Evolutionary conservation across 2,329 filamentous ascomycete species (phyloP).

Genomic region (Seiridium cupressi): DNA sequence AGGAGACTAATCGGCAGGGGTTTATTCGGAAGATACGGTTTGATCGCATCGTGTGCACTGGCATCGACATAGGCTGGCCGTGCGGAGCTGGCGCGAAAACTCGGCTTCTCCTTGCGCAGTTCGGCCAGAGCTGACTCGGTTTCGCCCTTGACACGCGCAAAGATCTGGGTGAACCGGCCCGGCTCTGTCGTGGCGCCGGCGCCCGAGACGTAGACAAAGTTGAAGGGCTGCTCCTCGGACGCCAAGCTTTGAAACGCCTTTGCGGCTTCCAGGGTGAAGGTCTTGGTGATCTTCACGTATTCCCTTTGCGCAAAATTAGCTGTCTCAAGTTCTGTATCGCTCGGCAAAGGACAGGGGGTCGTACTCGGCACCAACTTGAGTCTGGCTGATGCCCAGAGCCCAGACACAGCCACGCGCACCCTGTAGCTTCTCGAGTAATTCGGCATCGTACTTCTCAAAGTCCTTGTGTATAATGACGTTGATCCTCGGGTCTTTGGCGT

Average conservation of each 20-base stretch:
- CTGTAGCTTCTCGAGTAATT: conserved; percentile 56
- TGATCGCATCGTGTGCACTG: conserved; percentile 36
- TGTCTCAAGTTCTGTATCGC: background rate
- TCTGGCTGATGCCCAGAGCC: conserved; percentile 68
- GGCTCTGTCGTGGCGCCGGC: conserved; percentile 58
- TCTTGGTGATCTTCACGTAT: conserved; percentile 67
- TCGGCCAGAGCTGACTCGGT: conserved; percentile 59
- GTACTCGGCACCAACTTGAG: conserved; percentile 56
- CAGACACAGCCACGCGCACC: conserved; percentile 70
- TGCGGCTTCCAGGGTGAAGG: conserved; percentile 64
- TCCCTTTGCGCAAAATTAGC: conserved; percentile 34
- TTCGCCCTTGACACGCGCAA: conserved; percentile 65
- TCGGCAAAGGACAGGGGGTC: background rate
- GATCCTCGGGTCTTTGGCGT: conserved; percentile 54
- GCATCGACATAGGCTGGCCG: conserved; percentile 61
- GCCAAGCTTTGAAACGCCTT: conserved; percentile 47
- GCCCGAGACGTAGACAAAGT: conserved; percentile 71
- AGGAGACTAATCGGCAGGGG: conserved; percentile 11
- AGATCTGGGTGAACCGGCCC: conserved; percentile 53
- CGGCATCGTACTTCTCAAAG: conserved; percentile 58
- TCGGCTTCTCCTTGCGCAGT: conserved; percentile 40
- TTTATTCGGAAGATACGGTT: conserved; percentile 37
- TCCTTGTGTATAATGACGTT: conserved; percentile 68
- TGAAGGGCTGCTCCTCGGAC: conserved; percentile 49
- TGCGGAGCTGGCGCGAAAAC: conserved; percentile 54